phyloP scores from a whole-genome alignment of 129 eudicot genomes.

The Helianthus annuus region HanXRQr2.0-SUNRISE NC_035437.2:154754790-154755289 shows the following conservation, averaged over 20 bases:
- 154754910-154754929: background rate
- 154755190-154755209: constrained; percentile 45
- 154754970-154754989: background rate
- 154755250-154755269: too few species aligned
- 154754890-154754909: background rate
- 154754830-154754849: background rate
- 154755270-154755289: too few species aligned
- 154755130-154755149: constrained; percentile 64
- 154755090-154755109: constrained; percentile 46
- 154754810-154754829: background rate
- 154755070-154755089: constrained; percentile 9
- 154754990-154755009: background rate
- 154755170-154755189: constrained; percentile 52
- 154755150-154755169: constrained; percentile 56
- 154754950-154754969: too few species aligned
- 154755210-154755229: constrained; percentile 29
- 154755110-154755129: constrained; percentile 53
- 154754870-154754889: background rate
- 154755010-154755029: background rate
- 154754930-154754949: too few species aligned
- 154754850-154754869: background rate
- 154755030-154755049: background rate
- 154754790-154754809: background rate
- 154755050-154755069: background rate
- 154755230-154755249: too few species aligned